These are phyloP conservation scores for Hyphodiscus sp. DNA, from an alignment of 2,329 filamentous ascomycete genomes.

Conservation along the genomic window DNA sequence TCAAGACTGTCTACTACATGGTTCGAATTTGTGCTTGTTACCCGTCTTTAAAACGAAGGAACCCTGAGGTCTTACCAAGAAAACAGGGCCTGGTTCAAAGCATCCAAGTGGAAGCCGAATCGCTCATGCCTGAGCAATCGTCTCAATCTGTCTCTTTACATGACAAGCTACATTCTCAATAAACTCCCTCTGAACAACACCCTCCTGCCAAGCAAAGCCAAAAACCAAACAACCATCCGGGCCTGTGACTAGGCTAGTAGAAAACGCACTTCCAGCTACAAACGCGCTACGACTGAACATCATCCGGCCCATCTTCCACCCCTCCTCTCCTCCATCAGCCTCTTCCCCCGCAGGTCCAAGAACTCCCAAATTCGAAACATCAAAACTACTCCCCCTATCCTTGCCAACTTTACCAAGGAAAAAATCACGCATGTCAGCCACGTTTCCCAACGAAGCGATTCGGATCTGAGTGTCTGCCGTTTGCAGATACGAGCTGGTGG, in stretches of 20 bases:
- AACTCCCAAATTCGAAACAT: constrained; percentile 10
- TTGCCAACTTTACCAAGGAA: constrained; percentile 2
- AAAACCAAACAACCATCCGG: constrained; percentile 11
- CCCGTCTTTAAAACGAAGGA: neutral
- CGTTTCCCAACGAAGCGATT: constrained; percentile 1
- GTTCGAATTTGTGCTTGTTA: neutral
- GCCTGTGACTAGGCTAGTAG: constrained; percentile 7
- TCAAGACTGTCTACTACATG: neutral
- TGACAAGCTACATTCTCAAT: constrained; percentile 1
- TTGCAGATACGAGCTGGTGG: constrained; percentile 3
- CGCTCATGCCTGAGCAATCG: constrained; percentile 1
- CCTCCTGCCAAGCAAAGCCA: constrained; percentile 12
- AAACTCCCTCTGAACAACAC: constrained; percentile 3
- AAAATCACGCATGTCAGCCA: constrained; percentile 4
- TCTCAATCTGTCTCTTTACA: neutral
- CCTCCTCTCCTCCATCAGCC: neutral
- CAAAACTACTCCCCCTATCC: constrained; percentile 5
- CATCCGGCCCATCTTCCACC: constrained; percentile 6
- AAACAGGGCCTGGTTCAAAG: neutral
- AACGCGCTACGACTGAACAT: constrained; percentile 11
- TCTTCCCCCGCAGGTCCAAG: neutral
- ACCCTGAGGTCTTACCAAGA: neutral
- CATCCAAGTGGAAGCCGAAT: too few species aligned
- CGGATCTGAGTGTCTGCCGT: neutral
- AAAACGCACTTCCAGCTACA: constrained; percentile 8